Conservation (phyloP, 345 rosid species). For the Jatropha curcas region DNA sequence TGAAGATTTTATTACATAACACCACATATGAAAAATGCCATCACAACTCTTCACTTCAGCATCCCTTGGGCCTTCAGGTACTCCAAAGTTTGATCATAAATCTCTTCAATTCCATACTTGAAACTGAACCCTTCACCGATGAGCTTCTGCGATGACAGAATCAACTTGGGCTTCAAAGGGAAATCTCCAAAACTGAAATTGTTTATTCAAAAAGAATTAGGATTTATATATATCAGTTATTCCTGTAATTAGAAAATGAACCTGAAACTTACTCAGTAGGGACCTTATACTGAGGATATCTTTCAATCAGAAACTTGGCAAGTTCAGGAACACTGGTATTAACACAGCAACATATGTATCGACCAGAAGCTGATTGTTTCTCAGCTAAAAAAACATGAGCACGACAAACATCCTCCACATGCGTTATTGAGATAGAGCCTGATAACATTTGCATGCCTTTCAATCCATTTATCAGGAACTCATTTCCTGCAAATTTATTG, state of each 20-base stretch:
- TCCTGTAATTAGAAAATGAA: not conserved
- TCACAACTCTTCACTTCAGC: constrained; percentile 28
- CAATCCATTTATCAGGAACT: constrained; percentile 51
- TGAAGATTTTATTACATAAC: not conserved
- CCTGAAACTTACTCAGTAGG: constrained; percentile 71
- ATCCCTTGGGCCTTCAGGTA: constrained; percentile 52
- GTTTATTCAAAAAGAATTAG: not conserved
- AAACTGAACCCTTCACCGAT: constrained; percentile 63
- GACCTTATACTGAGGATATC: constrained; percentile 65
- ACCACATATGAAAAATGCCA: not conserved
- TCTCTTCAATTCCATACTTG: constrained; percentile 67
- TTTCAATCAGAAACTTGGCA: constrained; percentile 55
- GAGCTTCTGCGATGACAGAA: constrained; percentile 69
- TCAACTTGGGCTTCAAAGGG: constrained; percentile 58
- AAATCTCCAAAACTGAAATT: constrained; percentile 65
- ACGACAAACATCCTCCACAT: constrained; percentile 76
- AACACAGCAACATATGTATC: constrained; percentile 64
- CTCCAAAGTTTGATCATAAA: constrained; percentile 68
- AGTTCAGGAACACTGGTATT: constrained; percentile 70
- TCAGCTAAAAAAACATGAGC: constrained; percentile 84
- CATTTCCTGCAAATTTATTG: constrained; percentile 70
- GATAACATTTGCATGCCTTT: constrained; percentile 88
- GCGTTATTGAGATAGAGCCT: constrained; percentile 74
- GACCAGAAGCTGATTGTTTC: constrained; percentile 78
- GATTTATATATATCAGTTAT: not conserved